Evolutionary conservation across 2,329 filamentous ascomycete genomes (phyloP), one percentile per base, ranked within the genome.

Genomic region (Blastomyces gilchristii): DNA sequence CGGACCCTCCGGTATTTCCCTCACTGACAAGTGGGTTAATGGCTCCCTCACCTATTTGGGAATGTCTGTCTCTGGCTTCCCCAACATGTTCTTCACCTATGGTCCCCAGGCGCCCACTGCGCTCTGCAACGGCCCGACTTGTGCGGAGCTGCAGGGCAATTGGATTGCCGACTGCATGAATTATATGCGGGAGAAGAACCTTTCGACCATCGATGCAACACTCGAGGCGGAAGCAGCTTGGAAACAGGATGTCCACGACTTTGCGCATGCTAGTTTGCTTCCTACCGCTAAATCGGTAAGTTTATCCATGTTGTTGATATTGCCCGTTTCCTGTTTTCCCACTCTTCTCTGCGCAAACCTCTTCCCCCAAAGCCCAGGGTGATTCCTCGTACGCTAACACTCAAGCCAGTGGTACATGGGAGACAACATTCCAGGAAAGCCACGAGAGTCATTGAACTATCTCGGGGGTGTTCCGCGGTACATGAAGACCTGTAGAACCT

Each of bases 31-130:
- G 3, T 79, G 77, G 65, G 68, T 67, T 31, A 63, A 71, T 0
- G 74, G 73, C 0, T 72, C 74, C 4, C 67, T 69, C 41, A 76
- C 76, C 0, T 79, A 76, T 62, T 66, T 82, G 0, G 65, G 64
- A 25, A 62, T 67, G 61, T 62, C 52, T 28, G 58, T 61, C 18
- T 41, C 49, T 9, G 72, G 72, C 6, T 80, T 79, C 64, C 78
- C 79, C 0, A 83, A 83, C 58, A 75, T 81, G 74, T 81, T 82
- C 71, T 78, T 78, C 63, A 67, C 81, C 60, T 85, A 85, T 67
- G 83, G 83, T 0, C 73, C 79, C 0, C 83, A 86, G 31, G 81
- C 76, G 0, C 84, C 83, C 0, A 85, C 83, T 0, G 77, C 82
- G 0, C 74, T 85, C 9, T 72, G 76, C 71, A 86, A 85, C 66